Evolutionary conservation across 2,329 filamentous ascomycete genomes (phyloP).

Genomic region (Paecilomyces fulvus): DNA sequence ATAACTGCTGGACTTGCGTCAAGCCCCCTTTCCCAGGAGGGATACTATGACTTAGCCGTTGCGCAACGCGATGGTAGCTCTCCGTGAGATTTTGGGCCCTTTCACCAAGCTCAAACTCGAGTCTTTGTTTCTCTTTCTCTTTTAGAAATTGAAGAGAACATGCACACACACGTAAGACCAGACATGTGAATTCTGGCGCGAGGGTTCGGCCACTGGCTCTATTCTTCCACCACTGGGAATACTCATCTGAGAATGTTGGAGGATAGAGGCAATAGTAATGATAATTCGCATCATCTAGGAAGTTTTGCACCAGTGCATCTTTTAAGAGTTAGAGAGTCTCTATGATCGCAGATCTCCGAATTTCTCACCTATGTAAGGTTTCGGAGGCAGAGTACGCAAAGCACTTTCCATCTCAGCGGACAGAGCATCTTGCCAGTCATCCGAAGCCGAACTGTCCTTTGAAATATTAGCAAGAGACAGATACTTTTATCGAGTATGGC

Average conservation of each 20-base stretch:
- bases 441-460: conserved; percentile 6
- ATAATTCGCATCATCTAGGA: conserved; percentile 37
- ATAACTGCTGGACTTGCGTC: conserved; percentile 42
- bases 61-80: conserved; percentile 35
- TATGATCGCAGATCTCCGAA: background rate
- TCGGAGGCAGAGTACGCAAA: conserved; percentile 25
- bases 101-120: conserved; percentile 39
- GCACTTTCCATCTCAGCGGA: conserved; percentile 25
- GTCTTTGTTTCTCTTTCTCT: conserved; percentile 26
- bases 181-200: conserved; percentile 39
- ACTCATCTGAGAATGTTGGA: conserved; percentile 37
- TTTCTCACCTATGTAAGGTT: conserved; percentile 29
- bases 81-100: conserved; percentile 31
- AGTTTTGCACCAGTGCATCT: conserved; percentile 42
- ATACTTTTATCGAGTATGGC: too few species aligned
- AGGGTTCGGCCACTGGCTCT: conserved; percentile 25
- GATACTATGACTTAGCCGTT: conserved; percentile 36
- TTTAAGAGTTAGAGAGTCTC: conserved; percentile 1
- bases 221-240: conserved; percentile 39
- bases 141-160: conserved; percentile 39
- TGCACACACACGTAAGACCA: conserved; percentile 40
- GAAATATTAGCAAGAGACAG: background rate
- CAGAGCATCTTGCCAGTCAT: conserved; percentile 5
- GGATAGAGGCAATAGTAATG: conserved; percentile 42
- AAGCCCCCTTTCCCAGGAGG: conserved; percentile 37